Evolutionary conservation across 176 grass and related monocot genomes (phyloP).

Genomic region (Dendrocalamus sinicus): DNA sequence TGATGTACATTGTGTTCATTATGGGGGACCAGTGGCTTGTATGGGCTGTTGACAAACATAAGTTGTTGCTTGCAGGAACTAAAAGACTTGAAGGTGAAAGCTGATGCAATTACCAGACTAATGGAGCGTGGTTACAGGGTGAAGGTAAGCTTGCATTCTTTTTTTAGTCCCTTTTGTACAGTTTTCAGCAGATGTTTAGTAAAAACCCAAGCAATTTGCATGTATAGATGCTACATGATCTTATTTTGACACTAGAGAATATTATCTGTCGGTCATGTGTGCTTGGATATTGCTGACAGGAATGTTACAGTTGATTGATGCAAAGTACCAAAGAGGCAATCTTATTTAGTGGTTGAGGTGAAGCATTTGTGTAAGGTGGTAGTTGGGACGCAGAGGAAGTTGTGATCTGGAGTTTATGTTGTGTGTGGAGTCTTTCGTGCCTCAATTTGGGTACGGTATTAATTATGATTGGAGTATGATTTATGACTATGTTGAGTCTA

Average conservation of each 20-base stretch:
- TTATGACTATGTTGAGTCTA: too few species aligned
- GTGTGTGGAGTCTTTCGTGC: too few species aligned
- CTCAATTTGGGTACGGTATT: background rate
- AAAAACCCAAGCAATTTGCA: background rate
- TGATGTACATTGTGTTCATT: slow-evolving; percentile 16
- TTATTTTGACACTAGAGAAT: background rate
- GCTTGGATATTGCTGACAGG: background rate
- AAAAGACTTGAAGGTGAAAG: slow-evolving; percentile 70
- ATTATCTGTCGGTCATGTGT: background rate
- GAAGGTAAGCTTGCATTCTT: slow-evolving; percentile 39
- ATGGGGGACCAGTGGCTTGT: background rate
- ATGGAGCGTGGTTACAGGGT: slow-evolving; percentile 65
- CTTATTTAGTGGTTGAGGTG: too few species aligned
- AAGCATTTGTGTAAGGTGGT: too few species aligned
- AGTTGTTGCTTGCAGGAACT: slow-evolving; percentile 40
- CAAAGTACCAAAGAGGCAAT: too few species aligned
- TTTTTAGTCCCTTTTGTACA: slow-evolving; percentile 12
- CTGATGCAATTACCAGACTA: slow-evolving; percentile 52
- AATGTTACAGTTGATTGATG: background rate
- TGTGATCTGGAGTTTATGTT: background rate
- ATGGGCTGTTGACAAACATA: slow-evolving; percentile 13
- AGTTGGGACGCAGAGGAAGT: background rate
- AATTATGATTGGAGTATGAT: background rate
- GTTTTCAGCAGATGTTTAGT: background rate
- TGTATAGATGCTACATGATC: background rate